phyloP scores from a whole-genome alignment of 495 filamentous ascomycete genomes.

The Thermochaetoides thermophila region DNA sequence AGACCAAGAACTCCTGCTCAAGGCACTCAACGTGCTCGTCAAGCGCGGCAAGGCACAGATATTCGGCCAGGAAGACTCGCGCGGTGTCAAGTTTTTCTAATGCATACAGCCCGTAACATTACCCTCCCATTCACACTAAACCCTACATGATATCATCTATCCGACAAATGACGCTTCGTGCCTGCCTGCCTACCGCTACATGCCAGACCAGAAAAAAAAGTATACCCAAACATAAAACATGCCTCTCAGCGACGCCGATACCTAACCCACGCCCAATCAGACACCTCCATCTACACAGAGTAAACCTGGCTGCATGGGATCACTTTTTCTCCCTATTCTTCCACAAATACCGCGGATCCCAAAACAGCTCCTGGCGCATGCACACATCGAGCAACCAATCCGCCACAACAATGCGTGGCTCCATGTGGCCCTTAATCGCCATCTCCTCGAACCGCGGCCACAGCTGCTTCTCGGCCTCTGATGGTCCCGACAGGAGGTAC shows the following conservation, averaged over 20 bases:
- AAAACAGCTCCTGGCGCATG: conserved; percentile 64
- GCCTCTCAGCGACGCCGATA: too few relatives aligned
- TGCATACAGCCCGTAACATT: too few relatives aligned
- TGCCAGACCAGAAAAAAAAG: too few relatives aligned
- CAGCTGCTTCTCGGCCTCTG: conserved; percentile 49
- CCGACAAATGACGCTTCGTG: too few relatives aligned
- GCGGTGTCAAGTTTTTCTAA: conserved; percentile 93
- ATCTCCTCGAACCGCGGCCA: conserved; percentile 72
- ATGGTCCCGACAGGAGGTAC: conserved; percentile 56
- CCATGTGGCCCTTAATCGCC: conserved; percentile 54
- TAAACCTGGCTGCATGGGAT: background rate
- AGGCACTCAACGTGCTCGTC: conserved; percentile 62
- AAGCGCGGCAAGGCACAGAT: conserved; percentile 86
- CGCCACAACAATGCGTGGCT: conserved; percentile 57
- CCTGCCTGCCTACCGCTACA: too few relatives aligned
- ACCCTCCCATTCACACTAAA: too few relatives aligned
- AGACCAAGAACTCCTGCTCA: conserved; percentile 63
- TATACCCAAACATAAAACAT: too few relatives aligned
- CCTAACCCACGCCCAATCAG: background rate
- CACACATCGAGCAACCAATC: conserved; percentile 86
- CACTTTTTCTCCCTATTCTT: too few relatives aligned
- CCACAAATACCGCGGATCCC: conserved; percentile 44
- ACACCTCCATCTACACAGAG: background rate
- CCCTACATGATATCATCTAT: too few relatives aligned
- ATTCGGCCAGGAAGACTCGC: conserved; percentile 73